phyloP scores from a whole-genome alignment of 768 basidiomycete genomes.

The Xerocomus brunneocitrinus region DNA sequence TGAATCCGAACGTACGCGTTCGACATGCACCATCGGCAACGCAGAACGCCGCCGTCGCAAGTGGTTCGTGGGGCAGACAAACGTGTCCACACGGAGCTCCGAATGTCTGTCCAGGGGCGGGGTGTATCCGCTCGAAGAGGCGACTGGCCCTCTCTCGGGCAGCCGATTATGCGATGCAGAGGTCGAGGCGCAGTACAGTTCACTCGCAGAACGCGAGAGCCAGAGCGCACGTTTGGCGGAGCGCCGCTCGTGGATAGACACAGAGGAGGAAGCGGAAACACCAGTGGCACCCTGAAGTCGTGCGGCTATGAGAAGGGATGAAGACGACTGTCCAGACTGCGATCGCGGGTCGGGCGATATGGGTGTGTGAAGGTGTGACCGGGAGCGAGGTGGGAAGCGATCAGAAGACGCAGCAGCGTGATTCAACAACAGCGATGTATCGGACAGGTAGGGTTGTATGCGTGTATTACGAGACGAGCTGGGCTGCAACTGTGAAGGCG shows the following conservation, averaged over 20 bases:
- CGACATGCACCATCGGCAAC: conserved; percentile 5
- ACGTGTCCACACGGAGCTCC: not conserved
- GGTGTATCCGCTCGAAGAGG: not conserved
- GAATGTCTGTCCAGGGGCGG: not conserved
- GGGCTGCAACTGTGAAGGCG: not conserved
- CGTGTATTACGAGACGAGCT: not conserved
- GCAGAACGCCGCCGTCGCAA: conserved; percentile 23
- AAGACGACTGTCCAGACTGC: not conserved
- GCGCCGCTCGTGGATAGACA: conserved; percentile 2
- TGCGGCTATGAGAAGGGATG: not conserved
- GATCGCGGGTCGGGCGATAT: not conserved
- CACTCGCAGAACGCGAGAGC: conserved; percentile 23
- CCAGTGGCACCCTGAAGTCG: not conserved
- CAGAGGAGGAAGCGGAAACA: not conserved
- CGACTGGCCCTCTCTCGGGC: not conserved
- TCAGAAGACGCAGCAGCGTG: not conserved
- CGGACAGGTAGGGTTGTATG: too few species aligned
- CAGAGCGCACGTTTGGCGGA: conserved; percentile 8
- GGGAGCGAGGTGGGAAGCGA: conserved; percentile 1
- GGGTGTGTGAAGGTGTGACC: not conserved
- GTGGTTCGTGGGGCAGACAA: not conserved
- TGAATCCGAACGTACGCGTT: not conserved
- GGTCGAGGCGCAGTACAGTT: conserved; percentile 4
- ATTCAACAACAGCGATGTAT: not conserved
- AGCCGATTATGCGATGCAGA: too few species aligned